Percentiles rank a stretch among this genome's conserved stretches.
Evolutionary conservation across 2,329 filamentous ascomycete species (phyloP).

Genomic region (Aspergillus quadricinctus): DNA sequence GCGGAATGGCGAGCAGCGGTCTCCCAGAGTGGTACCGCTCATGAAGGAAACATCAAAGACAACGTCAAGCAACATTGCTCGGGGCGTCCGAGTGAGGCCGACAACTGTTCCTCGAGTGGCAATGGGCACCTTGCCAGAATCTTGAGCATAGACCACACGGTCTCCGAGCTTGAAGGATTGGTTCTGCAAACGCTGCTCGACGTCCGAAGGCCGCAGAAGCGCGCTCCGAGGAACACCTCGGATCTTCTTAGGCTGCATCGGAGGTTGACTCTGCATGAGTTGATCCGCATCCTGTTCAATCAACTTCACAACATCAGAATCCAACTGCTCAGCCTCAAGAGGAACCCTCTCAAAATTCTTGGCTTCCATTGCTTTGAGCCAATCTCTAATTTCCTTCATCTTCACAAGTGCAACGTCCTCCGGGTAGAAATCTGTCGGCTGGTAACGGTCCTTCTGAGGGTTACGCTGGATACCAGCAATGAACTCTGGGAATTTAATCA

Average conservation of each 20-base stretch:
- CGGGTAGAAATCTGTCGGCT: constrained; percentile 81
- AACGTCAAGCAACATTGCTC: constrained; percentile 78
- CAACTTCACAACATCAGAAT: constrained; percentile 78
- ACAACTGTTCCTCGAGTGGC: constrained; percentile 90
- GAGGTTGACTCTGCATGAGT: constrained; percentile 49
- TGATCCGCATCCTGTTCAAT: constrained; percentile 74
- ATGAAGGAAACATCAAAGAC: constrained; percentile 95
- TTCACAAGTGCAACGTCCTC: constrained; percentile 67
- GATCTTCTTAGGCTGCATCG: constrained; percentile 63
- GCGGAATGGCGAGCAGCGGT: constrained; percentile 86
- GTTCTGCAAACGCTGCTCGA: constrained; percentile 84
- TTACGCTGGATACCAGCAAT: constrained; percentile 83
- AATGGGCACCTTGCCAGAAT: constrained; percentile 91
- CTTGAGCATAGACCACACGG: constrained; percentile 86
- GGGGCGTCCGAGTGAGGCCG: constrained; percentile 82
- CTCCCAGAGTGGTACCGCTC: constrained; percentile 88
- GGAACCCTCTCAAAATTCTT: constrained; percentile 95
- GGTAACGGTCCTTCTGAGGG: constrained; percentile 77
- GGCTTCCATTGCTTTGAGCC: constrained; percentile 87
- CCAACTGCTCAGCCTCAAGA: constrained; percentile 90
- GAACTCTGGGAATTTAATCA: constrained; percentile 92
- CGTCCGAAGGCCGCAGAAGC: constrained; percentile 87
- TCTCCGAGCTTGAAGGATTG: constrained; percentile 83
- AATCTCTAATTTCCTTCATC: constrained; percentile 89
- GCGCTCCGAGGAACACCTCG: constrained; percentile 80